phyloP scores from a whole-genome alignment of 225 moss, liverwort and hornwort species.

The Straminergon stramineum region DNA sequence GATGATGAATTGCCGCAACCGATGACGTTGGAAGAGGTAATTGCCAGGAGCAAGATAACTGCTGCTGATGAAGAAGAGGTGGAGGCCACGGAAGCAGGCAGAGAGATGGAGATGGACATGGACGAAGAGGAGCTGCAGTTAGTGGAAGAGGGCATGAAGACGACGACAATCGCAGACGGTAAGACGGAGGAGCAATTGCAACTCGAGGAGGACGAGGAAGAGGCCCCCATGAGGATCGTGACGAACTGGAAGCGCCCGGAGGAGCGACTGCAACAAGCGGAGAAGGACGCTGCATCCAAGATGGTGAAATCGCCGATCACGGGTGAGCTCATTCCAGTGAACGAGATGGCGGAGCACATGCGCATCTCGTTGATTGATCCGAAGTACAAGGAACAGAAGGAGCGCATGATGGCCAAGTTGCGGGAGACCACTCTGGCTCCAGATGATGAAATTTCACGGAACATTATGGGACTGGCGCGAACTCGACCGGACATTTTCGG shows the following conservation, averaged over 20 bases:
- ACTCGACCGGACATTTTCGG: constrained; percentile 99
- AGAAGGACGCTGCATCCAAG: constrained; percentile 72
- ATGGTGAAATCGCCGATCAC: constrained; percentile 95
- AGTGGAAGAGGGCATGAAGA: constrained; percentile 95
- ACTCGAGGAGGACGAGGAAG: constrained; percentile 56
- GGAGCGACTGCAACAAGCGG: constrained; percentile 69
- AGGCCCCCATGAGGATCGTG: constrained; percentile 91
- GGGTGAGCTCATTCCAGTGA: constrained; percentile 86
- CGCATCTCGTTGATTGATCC: constrained; percentile 98
- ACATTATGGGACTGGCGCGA: constrained; percentile 93
- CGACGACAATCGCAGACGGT: constrained; percentile 56
- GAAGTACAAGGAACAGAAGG: constrained; percentile 99
- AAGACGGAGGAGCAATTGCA: constrained; percentile 18
- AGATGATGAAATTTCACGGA: constrained; percentile 96
- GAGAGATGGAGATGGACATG: constrained; percentile 99
- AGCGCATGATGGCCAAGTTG: constrained; percentile 99
- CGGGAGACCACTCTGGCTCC: constrained; percentile 97
- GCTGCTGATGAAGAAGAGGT: constrained; percentile 78
- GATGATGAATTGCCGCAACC: constrained; percentile 97
- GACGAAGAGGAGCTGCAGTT: constrained; percentile 96
- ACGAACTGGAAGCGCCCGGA: constrained; percentile 98
- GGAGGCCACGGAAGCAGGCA: constrained; percentile 87
- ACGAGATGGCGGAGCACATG: constrained; percentile 99
- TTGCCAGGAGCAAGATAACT: constrained; percentile 80
- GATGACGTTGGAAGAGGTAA: constrained; percentile 95